Percentiles rank a stretch among this genome's conserved stretches.
These are phyloP conservation scores for Hsuehochloa calcarea DNA, from an alignment of 176 grass and related monocot species.

Conservation along the genomic window DNA sequence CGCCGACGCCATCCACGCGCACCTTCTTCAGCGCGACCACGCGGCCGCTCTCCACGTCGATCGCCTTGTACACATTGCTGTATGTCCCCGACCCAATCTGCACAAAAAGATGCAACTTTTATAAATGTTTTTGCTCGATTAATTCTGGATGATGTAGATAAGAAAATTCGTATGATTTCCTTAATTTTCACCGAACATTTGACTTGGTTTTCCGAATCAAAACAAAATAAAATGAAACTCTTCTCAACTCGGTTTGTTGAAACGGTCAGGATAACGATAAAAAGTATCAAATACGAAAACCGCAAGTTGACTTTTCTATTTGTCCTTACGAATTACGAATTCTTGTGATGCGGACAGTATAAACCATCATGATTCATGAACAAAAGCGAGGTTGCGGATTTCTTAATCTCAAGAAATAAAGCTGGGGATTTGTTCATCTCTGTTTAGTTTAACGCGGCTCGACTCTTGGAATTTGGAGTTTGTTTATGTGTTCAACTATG, in stretches of 20 bases:
- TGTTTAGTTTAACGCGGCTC: slow-evolving; percentile 5
- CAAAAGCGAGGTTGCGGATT: slow-evolving; percentile 15
- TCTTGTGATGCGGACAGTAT: slow-evolving; percentile 35
- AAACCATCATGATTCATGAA: slow-evolving; percentile 2
- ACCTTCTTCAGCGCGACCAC: slow-evolving; percentile 99
- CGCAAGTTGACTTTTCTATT: slow-evolving; percentile 40
- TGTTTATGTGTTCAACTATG: slow-evolving; percentile 35
- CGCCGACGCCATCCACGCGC: slow-evolving; percentile 58
- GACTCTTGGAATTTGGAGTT: slow-evolving; percentile 22
- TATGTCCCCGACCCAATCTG: slow-evolving; percentile 98
- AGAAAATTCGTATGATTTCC: neutral
- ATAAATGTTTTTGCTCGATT: neutral
- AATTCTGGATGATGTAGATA: neutral
- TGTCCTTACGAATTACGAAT: slow-evolving; percentile 16
- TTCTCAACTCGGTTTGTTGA: neutral
- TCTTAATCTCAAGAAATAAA: neutral
- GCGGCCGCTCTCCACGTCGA: slow-evolving; percentile 53
- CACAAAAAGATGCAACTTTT: neutral
- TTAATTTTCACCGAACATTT: neutral
- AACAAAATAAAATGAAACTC: neutral
- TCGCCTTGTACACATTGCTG: slow-evolving; percentile 99
- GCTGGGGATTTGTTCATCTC: slow-evolving; percentile 25
- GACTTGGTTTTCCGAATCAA: neutral
- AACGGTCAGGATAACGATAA: slow-evolving; percentile 17
- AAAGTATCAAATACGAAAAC: neutral